Evolutionary conservation across 768 basidiomycete genomes (phyloP).

Genomic region (Mycena rebaudengoi): DNA sequence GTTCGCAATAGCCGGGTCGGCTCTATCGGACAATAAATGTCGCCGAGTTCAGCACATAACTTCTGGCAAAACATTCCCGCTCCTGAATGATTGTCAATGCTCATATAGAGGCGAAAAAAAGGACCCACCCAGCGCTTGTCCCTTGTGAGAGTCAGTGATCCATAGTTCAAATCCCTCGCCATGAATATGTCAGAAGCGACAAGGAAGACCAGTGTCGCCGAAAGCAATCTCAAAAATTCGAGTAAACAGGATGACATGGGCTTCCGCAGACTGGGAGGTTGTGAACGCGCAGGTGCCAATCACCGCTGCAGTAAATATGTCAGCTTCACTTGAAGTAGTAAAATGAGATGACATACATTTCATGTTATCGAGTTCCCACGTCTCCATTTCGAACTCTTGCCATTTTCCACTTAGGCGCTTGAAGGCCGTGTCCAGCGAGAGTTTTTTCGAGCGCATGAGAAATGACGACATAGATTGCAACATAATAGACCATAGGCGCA

Average conservation of each 20-base stretch:
- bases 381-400: conserved; percentile 10
- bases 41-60: not conserved
- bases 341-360: not conserved
- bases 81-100: conserved; percentile 1
- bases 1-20: conserved; percentile 13
- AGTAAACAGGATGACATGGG: conserved; percentile 32
- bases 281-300: conserved; percentile 32
- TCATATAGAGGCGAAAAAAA: not conserved
- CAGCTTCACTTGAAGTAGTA: not conserved
- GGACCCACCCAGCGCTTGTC: conserved; percentile 29
- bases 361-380: not conserved
- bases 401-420: not conserved
- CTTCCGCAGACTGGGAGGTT: conserved; percentile 34
- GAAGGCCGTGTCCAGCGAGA: conserved; percentile 6
- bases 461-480: conserved; percentile 23
- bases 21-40: conserved; percentile 12
- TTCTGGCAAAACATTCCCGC: conserved; percentile 21
- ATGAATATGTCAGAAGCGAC: conserved; percentile 35
- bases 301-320: conserved; percentile 24
- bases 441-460: conserved; percentile 16
- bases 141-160: conserved; percentile 36
- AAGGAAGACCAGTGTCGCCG: conserved; percentile 26
- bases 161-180: conserved; percentile 29
- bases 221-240: conserved; percentile 30
- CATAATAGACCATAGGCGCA: too few relatives aligned